phyloP scores from a whole-genome alignment of 106 monocot genomes.

The Dendrobium chrysotoxum region DNA sequence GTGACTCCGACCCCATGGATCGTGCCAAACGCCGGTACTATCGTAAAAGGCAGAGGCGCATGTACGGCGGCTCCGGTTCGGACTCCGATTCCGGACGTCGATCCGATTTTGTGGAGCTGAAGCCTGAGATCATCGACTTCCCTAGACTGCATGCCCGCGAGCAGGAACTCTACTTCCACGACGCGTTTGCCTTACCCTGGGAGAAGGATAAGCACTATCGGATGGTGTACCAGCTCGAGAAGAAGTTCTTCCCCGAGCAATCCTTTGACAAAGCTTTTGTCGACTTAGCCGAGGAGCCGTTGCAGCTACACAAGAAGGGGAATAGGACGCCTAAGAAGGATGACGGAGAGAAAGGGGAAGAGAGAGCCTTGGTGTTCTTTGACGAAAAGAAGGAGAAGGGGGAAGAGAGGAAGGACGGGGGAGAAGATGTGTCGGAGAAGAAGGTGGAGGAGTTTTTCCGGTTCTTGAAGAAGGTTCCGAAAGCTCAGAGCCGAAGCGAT shows the following conservation, averaged over 20 bases:
- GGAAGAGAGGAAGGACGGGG: slow-evolving; percentile 8
- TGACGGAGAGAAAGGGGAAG: slow-evolving; percentile 21
- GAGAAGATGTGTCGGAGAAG: slow-evolving; percentile 42
- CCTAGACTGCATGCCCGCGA: slow-evolving; percentile 82
- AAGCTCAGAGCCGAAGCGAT: slow-evolving; percentile 3
- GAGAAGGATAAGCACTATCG: slow-evolving; percentile 97
- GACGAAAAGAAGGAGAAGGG: slow-evolving; percentile 16
- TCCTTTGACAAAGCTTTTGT: slow-evolving; percentile 89
- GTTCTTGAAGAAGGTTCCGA: slow-evolving; percentile 65
- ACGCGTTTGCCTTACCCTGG: slow-evolving; percentile 95
- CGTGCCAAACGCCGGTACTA: slow-evolving; percentile 81
- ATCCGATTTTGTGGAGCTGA: slow-evolving; percentile 56
- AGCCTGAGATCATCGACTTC: slow-evolving; percentile 87
- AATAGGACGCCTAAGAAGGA: slow-evolving; percentile 18
- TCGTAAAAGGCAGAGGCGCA: slow-evolving; percentile 57
- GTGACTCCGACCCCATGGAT: slow-evolving; percentile 28
- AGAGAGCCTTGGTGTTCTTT: slow-evolving; percentile 44
- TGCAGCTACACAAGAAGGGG: slow-evolving; percentile 15
- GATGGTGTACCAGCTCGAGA: slow-evolving; percentile 96
- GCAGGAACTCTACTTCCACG: slow-evolving; percentile 95
- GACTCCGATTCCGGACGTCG: slow-evolving; percentile 25
- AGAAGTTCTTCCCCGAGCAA: slow-evolving; percentile 94
- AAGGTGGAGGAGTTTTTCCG: slow-evolving; percentile 91
- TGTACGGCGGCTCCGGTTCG: slow-evolving; percentile 59
- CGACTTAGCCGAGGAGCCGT: slow-evolving; percentile 20